phyloP scores from a whole-genome alignment of 306 rosid species.

The Inga leiocalycina region DNA sequence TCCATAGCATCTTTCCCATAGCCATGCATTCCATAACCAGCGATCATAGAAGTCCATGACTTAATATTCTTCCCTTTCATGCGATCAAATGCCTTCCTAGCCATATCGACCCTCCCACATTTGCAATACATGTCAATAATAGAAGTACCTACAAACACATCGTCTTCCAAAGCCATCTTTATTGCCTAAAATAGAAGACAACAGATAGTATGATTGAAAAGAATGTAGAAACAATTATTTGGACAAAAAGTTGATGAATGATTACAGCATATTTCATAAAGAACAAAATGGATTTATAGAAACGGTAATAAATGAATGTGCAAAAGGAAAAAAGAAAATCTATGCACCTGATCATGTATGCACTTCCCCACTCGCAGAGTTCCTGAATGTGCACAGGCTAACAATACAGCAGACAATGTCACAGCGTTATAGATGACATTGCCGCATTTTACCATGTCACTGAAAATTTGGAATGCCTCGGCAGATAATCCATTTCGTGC shows the following conservation, averaged over 20 bases:
- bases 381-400: conserved; percentile 79
- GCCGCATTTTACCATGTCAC: conserved; percentile 50
- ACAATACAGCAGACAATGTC: conserved; percentile 68
- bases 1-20: conserved; percentile 62
- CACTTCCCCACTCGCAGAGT: conserved; percentile 76
- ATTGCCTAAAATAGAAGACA: conserved; percentile 51
- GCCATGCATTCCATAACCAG: conserved; percentile 90
- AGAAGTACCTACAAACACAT: conserved; percentile 65
- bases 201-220: conserved; percentile 20
- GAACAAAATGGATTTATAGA: conserved; percentile 10
- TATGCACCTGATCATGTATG: conserved; percentile 73
- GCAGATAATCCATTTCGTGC: conserved; percentile 73
- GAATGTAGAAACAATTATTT: not conserved
- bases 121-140: conserved; percentile 79
- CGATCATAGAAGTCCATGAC: conserved; percentile 76
- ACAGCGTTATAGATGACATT: conserved; percentile 50
- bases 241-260: conserved; percentile 10
- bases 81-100: conserved; percentile 68
- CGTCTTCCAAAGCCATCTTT: conserved; percentile 70
- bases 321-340: not conserved
- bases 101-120: conserved; percentile 73
- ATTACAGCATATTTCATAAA: conserved; percentile 10
- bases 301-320: not conserved
- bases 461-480: conserved; percentile 67
- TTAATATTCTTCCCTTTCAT: conserved; percentile 72